Base-by-base conservation (phyloP, 139 green algal genomes). In the Bryopsis sp. region DNA sequence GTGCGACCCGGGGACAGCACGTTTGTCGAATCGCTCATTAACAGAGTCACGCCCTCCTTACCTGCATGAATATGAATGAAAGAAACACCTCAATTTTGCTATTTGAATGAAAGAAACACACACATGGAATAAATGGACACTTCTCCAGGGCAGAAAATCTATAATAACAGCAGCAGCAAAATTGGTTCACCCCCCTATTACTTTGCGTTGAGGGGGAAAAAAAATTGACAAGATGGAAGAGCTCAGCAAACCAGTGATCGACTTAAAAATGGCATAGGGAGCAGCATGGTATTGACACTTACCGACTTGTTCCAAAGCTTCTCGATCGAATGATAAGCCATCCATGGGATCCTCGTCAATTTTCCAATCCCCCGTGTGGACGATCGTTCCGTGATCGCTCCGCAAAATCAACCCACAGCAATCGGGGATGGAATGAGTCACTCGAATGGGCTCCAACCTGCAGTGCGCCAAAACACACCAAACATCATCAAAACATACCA, bases 1-100 rank as follows among this genome's bases (percentile, higher is more conserved):
- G 93, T 99, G 33, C 94, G 75, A 0, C 94, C 94, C 0, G 89
- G 86, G 0, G 90, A 85, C 61, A 99, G 79, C 66, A 97, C 91
- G 76, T 99, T 99, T 64, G 94, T 99, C 38, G 85, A 95, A 80
- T 99, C 94, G 6, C 73, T 89, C 94, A 99, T 99, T 78, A 98
- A 89, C 33, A 97, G 78, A 7, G 81, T 72, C 28, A 95, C 84
- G 7, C 82, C 79, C 81, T 96, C 90, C 48, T 78, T 78, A 19
- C 80, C 86, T 88, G 82, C 31, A 43, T 29, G 34, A 47, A 24
- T 22, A 11, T 2, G 32, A 58, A 24, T 39, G 61, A 37, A 1
- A 57, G 31, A 29, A 15, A 60, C 6, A 60, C 4, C 3, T 6
- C n/a, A n/a, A n/a, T n/a, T n/a, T n/a, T n/a, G n/a, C n/a, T n/a